Base-by-base conservation (phyloP, 2,329 filamentous ascomycete species). In the Aspergillus sergii region DNA sequence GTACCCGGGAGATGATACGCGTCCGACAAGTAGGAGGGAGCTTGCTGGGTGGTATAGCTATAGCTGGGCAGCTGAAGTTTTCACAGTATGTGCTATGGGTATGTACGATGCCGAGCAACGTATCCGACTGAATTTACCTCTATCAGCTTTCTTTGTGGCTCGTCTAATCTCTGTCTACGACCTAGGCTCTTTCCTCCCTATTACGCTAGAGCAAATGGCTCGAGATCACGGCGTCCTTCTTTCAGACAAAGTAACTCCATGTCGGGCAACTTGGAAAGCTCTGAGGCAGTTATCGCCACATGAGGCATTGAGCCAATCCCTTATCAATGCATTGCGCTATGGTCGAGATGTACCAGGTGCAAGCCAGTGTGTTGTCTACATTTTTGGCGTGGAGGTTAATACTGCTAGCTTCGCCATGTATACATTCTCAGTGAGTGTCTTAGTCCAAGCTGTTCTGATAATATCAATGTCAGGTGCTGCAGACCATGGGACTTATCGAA, bases 391-490 rank as follows among this genome's bases (percentile, higher is more conserved):
- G 64, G 90, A 96, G 72, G 90, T 99, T 80, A 98, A 98, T 78
- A 97, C 94, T 0, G 94, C 94, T 41, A 96, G 92, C 77, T 97
- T 98, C 77, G 94, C 93, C 75, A 96, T 98, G 93, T 98, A 98
- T 80, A 97, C 93, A 2, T 99, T 99, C 79, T 96, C 93, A 62
- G 83, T 96, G 72, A 96, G 92, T 75, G 95, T 99, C 1, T 79
- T 97, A 23, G 78, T 97, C 12, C 95, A 99, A 76, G 91, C 94
- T 1, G 79, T 98, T 32, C 81, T 98, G 34, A 96, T 99, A 50
- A 93, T 99, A 67, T 96, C 93, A 73, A 97, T 99, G 84, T 97
- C 93, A 73, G 95, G 92, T 60, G 94, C 94, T 9, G 95, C 95
- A 62, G 95, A 99, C 76, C 94, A 98, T 78, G 95, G 95, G 66